A percentile compares a stretch with the other conserved stretches of the same genome.
Conservation (phyloP, 306 rosid genomes). For the Alnus glutinosa region DNA sequence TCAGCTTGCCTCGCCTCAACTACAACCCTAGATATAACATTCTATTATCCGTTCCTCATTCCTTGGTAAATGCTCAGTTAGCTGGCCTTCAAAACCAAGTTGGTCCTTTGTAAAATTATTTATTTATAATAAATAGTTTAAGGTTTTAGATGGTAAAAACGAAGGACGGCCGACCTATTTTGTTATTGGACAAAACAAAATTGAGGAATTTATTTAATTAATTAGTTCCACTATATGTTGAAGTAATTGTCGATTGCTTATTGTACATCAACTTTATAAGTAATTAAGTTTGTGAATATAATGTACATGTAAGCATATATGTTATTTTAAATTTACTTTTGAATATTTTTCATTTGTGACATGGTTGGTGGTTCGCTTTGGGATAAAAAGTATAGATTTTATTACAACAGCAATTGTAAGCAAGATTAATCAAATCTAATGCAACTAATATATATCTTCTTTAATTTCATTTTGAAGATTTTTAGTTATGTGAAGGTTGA, state of each 20-base stretch:
- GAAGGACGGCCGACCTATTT: neutral
- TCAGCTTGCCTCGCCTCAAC: no score
- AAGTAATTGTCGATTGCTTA: neutral
- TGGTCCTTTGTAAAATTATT: neutral
- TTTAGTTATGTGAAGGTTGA: neutral
- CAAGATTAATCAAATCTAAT: slow-evolving; percentile 29
- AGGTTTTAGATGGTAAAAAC: no score
- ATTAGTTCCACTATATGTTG: neutral
- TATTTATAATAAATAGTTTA: no score
- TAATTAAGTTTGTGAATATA: neutral
- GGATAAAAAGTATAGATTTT: neutral
- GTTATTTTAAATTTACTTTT: no score
- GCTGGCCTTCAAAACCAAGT: neutral
- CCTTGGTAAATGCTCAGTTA: no score
- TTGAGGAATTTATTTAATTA: neutral
- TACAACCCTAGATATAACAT: no score
- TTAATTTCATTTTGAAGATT: neutral
- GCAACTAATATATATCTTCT: slow-evolving; percentile 5
- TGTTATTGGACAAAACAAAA: neutral
- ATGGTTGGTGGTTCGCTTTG: neutral
- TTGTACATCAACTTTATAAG: neutral
- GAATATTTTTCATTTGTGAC: no score
- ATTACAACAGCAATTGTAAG: slow-evolving; percentile 11
- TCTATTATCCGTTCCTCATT: no score
- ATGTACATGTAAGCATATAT: neutral